These are phyloP conservation scores for Solanum chacoense DNA, from an alignment of 305 asterid species.

Conservation along the genomic window DNA sequence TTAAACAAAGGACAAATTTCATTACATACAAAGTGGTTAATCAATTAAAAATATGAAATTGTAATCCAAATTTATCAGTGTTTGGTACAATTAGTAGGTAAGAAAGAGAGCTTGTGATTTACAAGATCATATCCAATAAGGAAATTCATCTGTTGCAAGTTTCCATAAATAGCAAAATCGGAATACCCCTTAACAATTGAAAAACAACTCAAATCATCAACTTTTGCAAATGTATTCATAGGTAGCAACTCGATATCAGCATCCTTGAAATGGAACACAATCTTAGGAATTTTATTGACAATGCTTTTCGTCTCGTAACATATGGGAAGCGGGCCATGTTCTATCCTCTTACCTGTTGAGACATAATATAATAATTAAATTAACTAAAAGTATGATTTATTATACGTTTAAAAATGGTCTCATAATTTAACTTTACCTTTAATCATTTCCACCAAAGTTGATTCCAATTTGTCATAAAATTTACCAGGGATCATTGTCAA, in stretches of 20 bases:
- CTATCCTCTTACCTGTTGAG: background rate
- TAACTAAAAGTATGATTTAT: background rate
- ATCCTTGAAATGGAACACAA: conserved; percentile 20
- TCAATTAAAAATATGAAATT: background rate
- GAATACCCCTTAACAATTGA: background rate
- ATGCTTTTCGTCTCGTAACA: background rate
- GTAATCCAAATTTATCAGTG: background rate
- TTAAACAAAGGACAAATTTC: background rate
- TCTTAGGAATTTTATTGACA: background rate
- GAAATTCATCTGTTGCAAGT: conserved; percentile 18
- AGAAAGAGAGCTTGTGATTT: conserved; percentile 9
- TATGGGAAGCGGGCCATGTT: background rate
- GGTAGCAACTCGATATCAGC: conserved; percentile 27
- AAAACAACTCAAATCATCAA: conserved; percentile 27
- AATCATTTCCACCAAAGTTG: background rate
- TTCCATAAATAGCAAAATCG: background rate
- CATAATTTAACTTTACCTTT: background rate
- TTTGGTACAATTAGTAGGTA: background rate
- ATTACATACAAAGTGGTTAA: background rate
- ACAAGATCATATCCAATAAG: conserved; percentile 4
- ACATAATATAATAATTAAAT: background rate
- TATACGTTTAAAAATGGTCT: background rate
- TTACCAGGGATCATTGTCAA: background rate
- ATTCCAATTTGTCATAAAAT: background rate
- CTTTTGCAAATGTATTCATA: conserved; percentile 17